Conservation (phyloP, 73 alveolate species). For the Paramecium sexaurelia region DNA sequence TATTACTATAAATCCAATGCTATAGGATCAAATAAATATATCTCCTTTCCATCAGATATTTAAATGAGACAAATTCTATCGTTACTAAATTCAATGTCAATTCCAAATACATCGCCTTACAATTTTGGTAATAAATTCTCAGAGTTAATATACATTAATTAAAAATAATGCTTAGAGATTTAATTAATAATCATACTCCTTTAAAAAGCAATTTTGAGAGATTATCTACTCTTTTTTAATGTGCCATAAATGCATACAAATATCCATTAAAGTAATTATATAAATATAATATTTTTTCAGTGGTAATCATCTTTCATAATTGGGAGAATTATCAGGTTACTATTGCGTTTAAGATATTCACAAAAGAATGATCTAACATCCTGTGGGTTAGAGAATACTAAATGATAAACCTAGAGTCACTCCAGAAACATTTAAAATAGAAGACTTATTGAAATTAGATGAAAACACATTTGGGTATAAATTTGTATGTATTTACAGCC, state of each 20-base stretch:
- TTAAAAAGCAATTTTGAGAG: slow-evolving; percentile 49
- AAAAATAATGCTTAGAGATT: slow-evolving; percentile 47
- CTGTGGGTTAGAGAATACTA: slow-evolving; percentile 48
- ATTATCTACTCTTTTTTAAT: slow-evolving; percentile 28
- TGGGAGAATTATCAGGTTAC: slow-evolving; percentile 62
- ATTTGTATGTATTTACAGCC: background rate
- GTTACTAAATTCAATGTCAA: slow-evolving; percentile 29
- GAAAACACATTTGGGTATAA: slow-evolving; percentile 65
- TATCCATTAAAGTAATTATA: slow-evolving; percentile 35
- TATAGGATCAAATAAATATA: slow-evolving; percentile 32
- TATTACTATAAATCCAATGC: background rate
- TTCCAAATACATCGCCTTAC: background rate
- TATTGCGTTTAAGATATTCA: slow-evolving; percentile 51
- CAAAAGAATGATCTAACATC: slow-evolving; percentile 50
- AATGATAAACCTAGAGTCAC: slow-evolving; percentile 65
- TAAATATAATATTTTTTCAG: background rate
- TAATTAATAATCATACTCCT: slow-evolving; percentile 44
- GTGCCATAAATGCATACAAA: slow-evolving; percentile 60
- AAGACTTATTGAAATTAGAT: slow-evolving; percentile 41
- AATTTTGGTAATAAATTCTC: slow-evolving; percentile 19
- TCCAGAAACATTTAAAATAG: slow-evolving; percentile 45
- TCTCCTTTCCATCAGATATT: background rate
- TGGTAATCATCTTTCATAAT: slow-evolving; percentile 59
- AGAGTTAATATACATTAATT: background rate
- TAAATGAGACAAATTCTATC: background rate